phyloP scores from a whole-genome alignment of 805 yeast species.

The Candida oleophila region DNA sequence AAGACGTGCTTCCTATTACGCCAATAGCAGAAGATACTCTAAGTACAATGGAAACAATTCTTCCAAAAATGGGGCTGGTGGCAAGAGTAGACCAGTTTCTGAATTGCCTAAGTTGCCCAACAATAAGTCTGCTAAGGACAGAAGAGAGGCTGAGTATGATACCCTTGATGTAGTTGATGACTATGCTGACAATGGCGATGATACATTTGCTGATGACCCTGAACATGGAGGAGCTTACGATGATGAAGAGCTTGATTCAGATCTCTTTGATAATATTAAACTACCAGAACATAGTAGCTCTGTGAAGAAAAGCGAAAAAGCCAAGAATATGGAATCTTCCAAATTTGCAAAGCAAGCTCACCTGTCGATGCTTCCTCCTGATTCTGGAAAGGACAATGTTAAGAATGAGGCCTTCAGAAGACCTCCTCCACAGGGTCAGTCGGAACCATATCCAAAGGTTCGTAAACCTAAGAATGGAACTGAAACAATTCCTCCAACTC shows the following conservation, averaged over 20 bases:
- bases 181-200: slow-evolving; percentile 11
- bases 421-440: slow-evolving; percentile 4
- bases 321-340: background rate
- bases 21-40: slow-evolving; percentile 26
- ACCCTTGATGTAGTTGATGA: slow-evolving; percentile 14
- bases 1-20: slow-evolving; percentile 39
- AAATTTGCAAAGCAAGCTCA: slow-evolving; percentile 13
- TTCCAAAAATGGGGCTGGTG: slow-evolving; percentile 4
- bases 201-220: slow-evolving; percentile 8
- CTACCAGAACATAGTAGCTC: slow-evolving; percentile 40
- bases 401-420: background rate
- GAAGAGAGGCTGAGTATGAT: slow-evolving; percentile 29
- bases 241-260: slow-evolving; percentile 24
- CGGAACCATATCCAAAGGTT: slow-evolving; percentile 22
- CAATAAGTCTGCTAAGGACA: slow-evolving; percentile 4
- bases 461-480: slow-evolving; percentile 12
- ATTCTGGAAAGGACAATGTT: slow-evolving; percentile 7
- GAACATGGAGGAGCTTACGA: slow-evolving; percentile 17
- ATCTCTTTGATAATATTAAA: slow-evolving; percentile 46
- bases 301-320: slow-evolving; percentile 3
- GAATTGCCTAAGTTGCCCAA: slow-evolving; percentile 30
- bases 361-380: slow-evolving; percentile 37
- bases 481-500: slow-evolving; percentile 18
- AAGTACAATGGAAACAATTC: slow-evolving; percentile 15
- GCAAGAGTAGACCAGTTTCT: slow-evolving; percentile 23